phyloP scores from a whole-genome alignment of 345 rosid genomes.

The Gynandropsis gynandra region DNA sequence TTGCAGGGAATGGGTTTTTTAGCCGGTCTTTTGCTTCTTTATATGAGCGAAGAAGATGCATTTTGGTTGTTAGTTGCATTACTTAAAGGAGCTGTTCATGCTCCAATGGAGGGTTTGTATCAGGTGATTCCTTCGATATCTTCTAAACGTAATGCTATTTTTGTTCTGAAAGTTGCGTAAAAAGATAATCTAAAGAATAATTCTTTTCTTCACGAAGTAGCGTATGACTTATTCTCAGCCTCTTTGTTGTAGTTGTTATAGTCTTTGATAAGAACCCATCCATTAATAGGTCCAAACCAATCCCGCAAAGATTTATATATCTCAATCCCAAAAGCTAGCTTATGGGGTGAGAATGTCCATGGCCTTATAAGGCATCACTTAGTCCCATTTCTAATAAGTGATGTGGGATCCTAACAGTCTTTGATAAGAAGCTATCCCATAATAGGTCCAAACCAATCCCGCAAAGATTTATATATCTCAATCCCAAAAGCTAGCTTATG shows the following conservation, averaged over 20 bases:
- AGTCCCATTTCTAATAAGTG: too few relatives aligned
- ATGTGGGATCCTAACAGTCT: too few relatives aligned
- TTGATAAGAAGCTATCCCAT: too few relatives aligned
- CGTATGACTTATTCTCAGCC: conserved; percentile 13
- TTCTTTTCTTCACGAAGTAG: conserved; percentile 23
- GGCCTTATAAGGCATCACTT: too few relatives aligned
- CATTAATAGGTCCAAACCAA: too few relatives aligned
- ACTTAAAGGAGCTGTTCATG: conserved; percentile 92
- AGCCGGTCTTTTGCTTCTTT: conserved; percentile 87
- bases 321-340: too few relatives aligned
- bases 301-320: too few relatives aligned
- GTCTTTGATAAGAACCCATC: too few relatives aligned
- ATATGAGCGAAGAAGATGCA: conserved; percentile 98
- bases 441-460: too few relatives aligned
- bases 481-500: too few relatives aligned
- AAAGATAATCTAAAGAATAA: conserved; percentile 14
- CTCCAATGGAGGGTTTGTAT: conserved; percentile 97
- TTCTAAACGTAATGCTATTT: not conserved
- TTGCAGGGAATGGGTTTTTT: conserved; percentile 94
- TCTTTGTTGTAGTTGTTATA: conserved; percentile 10
- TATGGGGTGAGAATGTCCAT: too few relatives aligned
- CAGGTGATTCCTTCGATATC: conserved; percentile 38
- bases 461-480: too few relatives aligned
- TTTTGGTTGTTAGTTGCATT: conserved; percentile 96
- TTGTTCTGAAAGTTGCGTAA: conserved; percentile 3